These are phyloP conservation scores for Lithospermum erythrorhizon DNA, from an alignment of 257 asterid genomes.

Conservation along the genomic window DNA sequence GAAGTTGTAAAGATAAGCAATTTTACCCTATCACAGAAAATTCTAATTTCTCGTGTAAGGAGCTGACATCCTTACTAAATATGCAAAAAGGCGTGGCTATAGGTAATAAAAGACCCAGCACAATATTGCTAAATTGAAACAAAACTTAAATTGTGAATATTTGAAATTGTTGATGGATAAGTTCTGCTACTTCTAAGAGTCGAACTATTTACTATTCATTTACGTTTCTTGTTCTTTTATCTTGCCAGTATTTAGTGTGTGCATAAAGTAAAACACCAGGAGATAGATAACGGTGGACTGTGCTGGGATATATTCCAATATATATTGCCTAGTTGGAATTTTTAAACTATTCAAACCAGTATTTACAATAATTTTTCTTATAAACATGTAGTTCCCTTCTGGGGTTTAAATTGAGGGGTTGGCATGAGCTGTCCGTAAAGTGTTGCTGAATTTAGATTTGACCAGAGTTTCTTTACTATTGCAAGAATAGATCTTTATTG, in stretches of 20 bases:
- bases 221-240: neutral
- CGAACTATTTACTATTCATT: no score
- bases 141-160: neutral
- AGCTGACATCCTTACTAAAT: no score
- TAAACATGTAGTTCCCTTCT: neutral
- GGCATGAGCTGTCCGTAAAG: neutral
- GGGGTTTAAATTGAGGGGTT: neutral
- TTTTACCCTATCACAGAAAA: neutral
- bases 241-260: neutral
- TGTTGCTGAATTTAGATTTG: neutral
- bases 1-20: neutral
- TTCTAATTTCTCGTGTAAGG: neutral
- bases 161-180: neutral
- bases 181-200: neutral
- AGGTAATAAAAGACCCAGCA: no score
- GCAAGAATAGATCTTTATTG: neutral
- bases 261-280: neutral
- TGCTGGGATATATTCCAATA: neutral
- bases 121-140: neutral
- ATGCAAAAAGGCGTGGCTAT: no score
- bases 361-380: neutral
- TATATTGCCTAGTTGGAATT: no score
- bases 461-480: neutral
- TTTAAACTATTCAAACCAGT: no score
- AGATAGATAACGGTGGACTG: neutral